Evolutionary conservation across 1,284 basidiomycete species (phyloP).

Genomic region (Apiotrichum porosum): DNA sequence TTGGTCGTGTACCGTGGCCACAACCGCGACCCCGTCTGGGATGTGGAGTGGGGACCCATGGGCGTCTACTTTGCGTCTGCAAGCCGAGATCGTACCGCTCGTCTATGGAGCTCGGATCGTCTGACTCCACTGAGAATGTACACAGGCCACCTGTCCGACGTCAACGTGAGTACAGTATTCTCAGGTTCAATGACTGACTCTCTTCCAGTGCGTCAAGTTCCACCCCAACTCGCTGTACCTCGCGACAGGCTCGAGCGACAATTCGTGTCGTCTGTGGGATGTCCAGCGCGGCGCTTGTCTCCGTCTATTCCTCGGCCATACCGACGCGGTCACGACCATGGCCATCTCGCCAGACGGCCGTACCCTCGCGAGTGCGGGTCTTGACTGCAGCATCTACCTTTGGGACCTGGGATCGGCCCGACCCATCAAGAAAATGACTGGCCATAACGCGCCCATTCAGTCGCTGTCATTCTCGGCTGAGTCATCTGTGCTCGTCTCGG

Average conservation of each 20-base stretch:
- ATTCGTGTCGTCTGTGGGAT: constrained; percentile 95
- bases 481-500: constrained; percentile 81
- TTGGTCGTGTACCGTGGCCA: constrained; percentile 93
- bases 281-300: constrained; percentile 93
- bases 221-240: constrained; percentile 97
- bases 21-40: constrained; percentile 90
- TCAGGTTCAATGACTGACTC: neutral
- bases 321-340: constrained; percentile 79
- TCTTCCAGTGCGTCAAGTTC: constrained; percentile 92
- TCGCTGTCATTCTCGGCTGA: constrained; percentile 89
- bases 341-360: constrained; percentile 90
- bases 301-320: constrained; percentile 92
- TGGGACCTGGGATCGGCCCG: constrained; percentile 95
- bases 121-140: constrained; percentile 84
- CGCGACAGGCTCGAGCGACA: constrained; percentile 93
- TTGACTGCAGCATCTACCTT: constrained; percentile 86
- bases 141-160: constrained; percentile 93
- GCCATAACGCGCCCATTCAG: constrained; percentile 83
- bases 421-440: constrained; percentile 94
- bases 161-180: constrained; percentile 66
- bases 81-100: constrained; percentile 87
- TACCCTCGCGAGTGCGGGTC: constrained; percentile 82
- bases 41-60: constrained; percentile 95
- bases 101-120: constrained; percentile 93
- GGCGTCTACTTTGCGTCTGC: constrained; percentile 98